phyloP scores from a whole-genome alignment of 2,329 filamentous ascomycete species.

The Ophiosphaerella korrae region DNA sequence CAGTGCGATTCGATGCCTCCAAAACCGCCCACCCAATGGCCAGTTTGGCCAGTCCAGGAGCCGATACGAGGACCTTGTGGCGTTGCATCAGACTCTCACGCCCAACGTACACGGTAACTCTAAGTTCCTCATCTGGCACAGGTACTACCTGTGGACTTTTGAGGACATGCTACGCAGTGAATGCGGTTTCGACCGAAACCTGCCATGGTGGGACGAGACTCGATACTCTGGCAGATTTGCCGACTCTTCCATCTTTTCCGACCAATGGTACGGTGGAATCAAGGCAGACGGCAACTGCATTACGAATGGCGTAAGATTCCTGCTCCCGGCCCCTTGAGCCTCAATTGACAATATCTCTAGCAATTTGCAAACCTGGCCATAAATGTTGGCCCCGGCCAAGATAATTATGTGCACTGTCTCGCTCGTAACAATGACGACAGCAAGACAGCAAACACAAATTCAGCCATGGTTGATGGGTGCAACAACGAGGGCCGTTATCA shows the following conservation, averaged over 20 bases:
- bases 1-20: slow-evolving; percentile 37
- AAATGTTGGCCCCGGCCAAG: slow-evolving; percentile 36
- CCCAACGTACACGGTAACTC: slow-evolving; percentile 40
- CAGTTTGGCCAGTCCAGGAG: slow-evolving; percentile 30
- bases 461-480: slow-evolving; percentile 35
- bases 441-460: slow-evolving; percentile 35
- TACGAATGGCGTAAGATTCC: slow-evolving; percentile 39
- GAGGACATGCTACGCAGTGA: slow-evolving; percentile 50
- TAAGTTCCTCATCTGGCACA: slow-evolving; percentile 53
- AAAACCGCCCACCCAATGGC: slow-evolving; percentile 27
- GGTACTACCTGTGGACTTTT: slow-evolving; percentile 50
- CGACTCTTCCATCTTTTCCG: slow-evolving; percentile 38
- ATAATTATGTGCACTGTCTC: slow-evolving; percentile 38
- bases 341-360: slow-evolving; percentile 18
- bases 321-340: background rate
- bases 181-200: slow-evolving; percentile 48
- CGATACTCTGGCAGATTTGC: slow-evolving; percentile 37
- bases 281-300: slow-evolving; percentile 34
- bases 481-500: slow-evolving; percentile 28
- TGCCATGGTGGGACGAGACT: slow-evolving; percentile 49
- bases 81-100: slow-evolving; percentile 41
- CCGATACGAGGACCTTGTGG: slow-evolving; percentile 43
- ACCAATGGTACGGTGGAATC: slow-evolving; percentile 33
- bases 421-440: slow-evolving; percentile 33
- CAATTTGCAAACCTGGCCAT: slow-evolving; percentile 39